Evolutionary conservation across 805 yeast genomes (phyloP).

Genomic region (Metschnikowia henanensis): DNA sequence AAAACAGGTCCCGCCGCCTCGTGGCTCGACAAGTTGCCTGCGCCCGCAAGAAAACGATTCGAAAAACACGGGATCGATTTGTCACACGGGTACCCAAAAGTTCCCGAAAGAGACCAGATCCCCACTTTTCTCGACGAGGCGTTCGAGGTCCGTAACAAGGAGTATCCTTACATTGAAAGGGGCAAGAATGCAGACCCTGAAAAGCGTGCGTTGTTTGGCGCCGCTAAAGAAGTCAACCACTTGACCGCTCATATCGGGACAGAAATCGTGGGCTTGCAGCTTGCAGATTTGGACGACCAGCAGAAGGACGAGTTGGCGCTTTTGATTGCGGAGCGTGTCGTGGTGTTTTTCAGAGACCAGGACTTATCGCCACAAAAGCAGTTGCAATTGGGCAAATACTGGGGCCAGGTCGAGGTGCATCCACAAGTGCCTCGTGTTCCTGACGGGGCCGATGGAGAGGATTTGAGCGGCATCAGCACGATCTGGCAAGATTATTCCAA

Average conservation of each 20-base stretch:
- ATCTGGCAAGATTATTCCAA: conserved; percentile 32
- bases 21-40: conserved; percentile 23
- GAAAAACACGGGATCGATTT: conserved; percentile 27
- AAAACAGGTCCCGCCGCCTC: conserved; percentile 17
- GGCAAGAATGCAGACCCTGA: conserved; percentile 31
- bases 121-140: conserved; percentile 31
- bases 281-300: conserved; percentile 27
- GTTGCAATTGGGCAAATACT: conserved; percentile 31
- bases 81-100: conserved; percentile 28
- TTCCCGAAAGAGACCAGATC: conserved; percentile 23
- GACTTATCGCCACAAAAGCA: conserved; percentile 32
- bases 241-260: conserved; percentile 33
- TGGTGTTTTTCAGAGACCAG: conserved; percentile 31
- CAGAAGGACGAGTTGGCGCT: conserved; percentile 33
- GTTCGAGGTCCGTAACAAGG: conserved; percentile 22
- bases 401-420: conserved; percentile 30
- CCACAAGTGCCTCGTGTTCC: conserved; percentile 21
- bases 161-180: conserved; percentile 26
- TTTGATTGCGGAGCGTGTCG: conserved; percentile 31
- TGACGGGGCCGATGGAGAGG: conserved; percentile 15
- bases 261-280: conserved; percentile 32
- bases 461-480: conserved; percentile 26
- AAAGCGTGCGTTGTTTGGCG: conserved; percentile 31
- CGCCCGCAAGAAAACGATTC: conserved; percentile 23
- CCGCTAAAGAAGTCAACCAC: conserved; percentile 30